Evolutionary conservation across 345 rosid species (phyloP).

Genomic region (Brassica cretica): DNA sequence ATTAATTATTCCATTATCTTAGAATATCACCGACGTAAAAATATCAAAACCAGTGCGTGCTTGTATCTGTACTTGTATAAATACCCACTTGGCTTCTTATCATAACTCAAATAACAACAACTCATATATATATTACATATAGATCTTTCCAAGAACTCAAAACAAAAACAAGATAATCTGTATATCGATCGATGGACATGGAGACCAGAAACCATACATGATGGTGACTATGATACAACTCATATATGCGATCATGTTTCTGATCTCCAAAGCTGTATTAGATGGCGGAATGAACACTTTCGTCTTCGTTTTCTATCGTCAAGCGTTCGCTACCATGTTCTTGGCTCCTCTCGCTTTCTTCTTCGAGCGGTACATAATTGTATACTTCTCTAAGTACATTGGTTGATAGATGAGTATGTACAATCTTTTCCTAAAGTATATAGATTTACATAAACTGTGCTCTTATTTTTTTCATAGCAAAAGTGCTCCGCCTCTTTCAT

Average conservation of each 20-base stretch:
- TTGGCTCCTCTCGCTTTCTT: conserved; percentile 66
- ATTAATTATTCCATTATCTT: neutral
- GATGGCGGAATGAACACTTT: conserved; percentile 84
- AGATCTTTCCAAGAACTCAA: conserved; percentile 2
- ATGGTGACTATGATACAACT: conserved; percentile 57
- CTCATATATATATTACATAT: neutral
- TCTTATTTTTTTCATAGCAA: conserved; percentile 49
- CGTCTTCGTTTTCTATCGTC: conserved; percentile 81
- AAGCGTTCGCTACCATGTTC: conserved; percentile 75
- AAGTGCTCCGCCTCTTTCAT: conserved; percentile 64
- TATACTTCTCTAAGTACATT: neutral
- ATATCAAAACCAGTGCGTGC: conserved; percentile 4
- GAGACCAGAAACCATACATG: conserved; percentile 58
- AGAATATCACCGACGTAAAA: neutral
- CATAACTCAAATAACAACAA: conserved; percentile 5
- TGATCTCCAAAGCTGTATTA: conserved; percentile 88
- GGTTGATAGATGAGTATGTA: neutral
- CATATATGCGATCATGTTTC: conserved; percentile 86
- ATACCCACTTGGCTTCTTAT: conserved; percentile 22
- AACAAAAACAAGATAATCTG: conserved; percentile 4
- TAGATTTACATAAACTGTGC: neutral
- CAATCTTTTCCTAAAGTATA: neutral
- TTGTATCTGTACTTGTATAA: conserved; percentile 28
- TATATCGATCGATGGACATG: conserved; percentile 36
- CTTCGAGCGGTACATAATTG: conserved; percentile 59